Base-by-base conservation (phyloP, 345 rosid genomes). In the Rhodamnia argentea region DNA sequence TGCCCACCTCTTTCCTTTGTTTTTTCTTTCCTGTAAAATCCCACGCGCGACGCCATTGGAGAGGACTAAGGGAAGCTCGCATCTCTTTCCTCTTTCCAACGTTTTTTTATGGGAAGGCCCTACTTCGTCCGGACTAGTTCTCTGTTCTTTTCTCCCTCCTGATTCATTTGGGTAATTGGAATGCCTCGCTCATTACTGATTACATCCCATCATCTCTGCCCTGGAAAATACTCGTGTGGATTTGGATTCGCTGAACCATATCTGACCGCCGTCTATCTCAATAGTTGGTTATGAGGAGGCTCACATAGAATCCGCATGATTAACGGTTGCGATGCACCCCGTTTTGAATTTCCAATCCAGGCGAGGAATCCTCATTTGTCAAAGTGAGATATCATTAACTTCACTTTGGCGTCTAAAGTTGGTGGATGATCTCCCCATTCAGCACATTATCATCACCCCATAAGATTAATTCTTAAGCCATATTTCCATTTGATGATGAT, bases 321-420 rank as follows among this genome's bases (percentile, higher is more conserved):
- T 29, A 62, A 62, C 29, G 3, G 42, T 7, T 29, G 10, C 9
- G 78, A 37, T 8, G 76, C 23, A 4, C 2, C 5, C 5, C 0
- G 0, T 3, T 15, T 0, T 13, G 5, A 11, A 1, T 5, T 3
- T 27, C 0, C 10, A 0, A 26, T n/a, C 6, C 23, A 59, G 3
- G 27, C 14, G 32, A 59, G 2, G 6, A 62, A 3, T 15, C 32
- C 22, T 62, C 75, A 27, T 62, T 62, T 7, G 75, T 3, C 1
- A 4, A 2, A 10, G 13, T 8, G 2, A 29, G 22, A 29, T 62
- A 70, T 70, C 24, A 4, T 70, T 70, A 70, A 70, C 24, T 9
- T 70, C 47, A 70, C 2, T 37, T 9, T 0, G 5, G 3, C 2
- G 1, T 70, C 78, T 32, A 47, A 18, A 70, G 24, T 37, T 9